These are phyloP conservation scores for Fusarium albidum DNA, from an alignment of 2,329 filamentous ascomycete species.

Conservation along the genomic window DNA sequence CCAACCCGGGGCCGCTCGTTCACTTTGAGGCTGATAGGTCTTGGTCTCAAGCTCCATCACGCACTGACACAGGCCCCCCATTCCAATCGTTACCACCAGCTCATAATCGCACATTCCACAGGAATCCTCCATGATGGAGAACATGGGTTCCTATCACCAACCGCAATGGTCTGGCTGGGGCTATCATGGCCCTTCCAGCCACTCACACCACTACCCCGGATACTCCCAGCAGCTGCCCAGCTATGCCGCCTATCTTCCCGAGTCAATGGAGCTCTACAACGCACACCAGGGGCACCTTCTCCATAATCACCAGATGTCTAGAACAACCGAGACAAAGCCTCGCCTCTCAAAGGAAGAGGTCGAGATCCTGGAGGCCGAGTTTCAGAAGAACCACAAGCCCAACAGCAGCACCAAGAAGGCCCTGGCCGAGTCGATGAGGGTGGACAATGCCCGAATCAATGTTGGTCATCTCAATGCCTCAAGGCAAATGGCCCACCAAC, in stretches of 20 bases:
- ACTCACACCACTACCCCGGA: constrained; percentile 36
- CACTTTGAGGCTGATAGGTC: constrained; percentile 9
- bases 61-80: constrained; percentile 21
- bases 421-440: constrained; percentile 67
- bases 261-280: constrained; percentile 50
- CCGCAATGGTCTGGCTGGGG: constrained; percentile 48
- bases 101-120: constrained; percentile 23
- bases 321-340: constrained; percentile 59
- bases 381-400: constrained; percentile 70
- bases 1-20: constrained; percentile 27
- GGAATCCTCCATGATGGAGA: constrained; percentile 32
- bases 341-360: constrained; percentile 67
- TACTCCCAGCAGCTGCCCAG: constrained; percentile 46
- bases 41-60: constrained; percentile 10
- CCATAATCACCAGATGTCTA: constrained; percentile 49
- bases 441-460: constrained; percentile 71
- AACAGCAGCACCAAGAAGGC: constrained; percentile 68
- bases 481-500: constrained; percentile 14
- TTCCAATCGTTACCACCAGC: constrained; percentile 29
- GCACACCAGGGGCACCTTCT: constrained; percentile 48
- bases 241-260: constrained; percentile 48
- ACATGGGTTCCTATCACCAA: constrained; percentile 47
- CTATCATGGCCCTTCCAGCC: constrained; percentile 41
- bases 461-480: constrained; percentile 48
- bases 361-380: constrained; percentile 66